phyloP scores from a whole-genome alignment of 805 yeast species.

The Wickerhamomyces canadensis region DNA sequence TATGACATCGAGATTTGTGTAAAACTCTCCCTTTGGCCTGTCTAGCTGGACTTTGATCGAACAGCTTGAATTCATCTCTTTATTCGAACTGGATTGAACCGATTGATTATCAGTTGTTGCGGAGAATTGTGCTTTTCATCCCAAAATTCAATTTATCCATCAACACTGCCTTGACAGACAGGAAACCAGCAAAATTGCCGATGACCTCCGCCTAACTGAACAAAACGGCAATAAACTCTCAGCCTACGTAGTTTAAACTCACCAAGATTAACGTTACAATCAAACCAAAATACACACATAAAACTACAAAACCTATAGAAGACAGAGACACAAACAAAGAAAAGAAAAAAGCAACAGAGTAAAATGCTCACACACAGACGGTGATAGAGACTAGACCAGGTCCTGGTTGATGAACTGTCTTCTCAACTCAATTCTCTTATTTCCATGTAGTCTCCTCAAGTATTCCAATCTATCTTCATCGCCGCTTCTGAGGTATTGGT shows the following conservation, averaged over 20 bases:
- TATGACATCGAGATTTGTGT: conserved; percentile 13
- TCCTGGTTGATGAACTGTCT: conserved; percentile 33
- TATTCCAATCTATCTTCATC: conserved; percentile 29
- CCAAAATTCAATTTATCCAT: too few species aligned
- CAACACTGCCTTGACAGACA: too few species aligned
- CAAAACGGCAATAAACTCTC: too few species aligned
- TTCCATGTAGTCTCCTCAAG: conserved; percentile 34
- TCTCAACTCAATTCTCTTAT: conserved; percentile 36
- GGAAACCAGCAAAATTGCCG: too few species aligned
- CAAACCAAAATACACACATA: too few species aligned
- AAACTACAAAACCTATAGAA: too few species aligned
- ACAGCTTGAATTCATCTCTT: not conserved
- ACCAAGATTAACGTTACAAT: too few species aligned
- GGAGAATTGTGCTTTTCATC: too few species aligned
- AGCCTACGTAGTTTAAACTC: too few species aligned
- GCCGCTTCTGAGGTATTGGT: conserved; percentile 28
- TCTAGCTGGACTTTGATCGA: not conserved
- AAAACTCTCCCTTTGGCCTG: not conserved
- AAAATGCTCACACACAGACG: not conserved
- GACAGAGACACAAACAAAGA: not conserved
- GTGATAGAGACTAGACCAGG: conserved; percentile 15
- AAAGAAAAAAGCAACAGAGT: not conserved
- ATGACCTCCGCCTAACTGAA: too few species aligned
- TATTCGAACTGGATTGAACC: too few species aligned
- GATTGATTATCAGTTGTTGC: too few species aligned